These are phyloP conservation scores for Botrytis galanthina DNA, from an alignment of 2,329 filamentous ascomycete species.

Conservation along the genomic window DNA sequence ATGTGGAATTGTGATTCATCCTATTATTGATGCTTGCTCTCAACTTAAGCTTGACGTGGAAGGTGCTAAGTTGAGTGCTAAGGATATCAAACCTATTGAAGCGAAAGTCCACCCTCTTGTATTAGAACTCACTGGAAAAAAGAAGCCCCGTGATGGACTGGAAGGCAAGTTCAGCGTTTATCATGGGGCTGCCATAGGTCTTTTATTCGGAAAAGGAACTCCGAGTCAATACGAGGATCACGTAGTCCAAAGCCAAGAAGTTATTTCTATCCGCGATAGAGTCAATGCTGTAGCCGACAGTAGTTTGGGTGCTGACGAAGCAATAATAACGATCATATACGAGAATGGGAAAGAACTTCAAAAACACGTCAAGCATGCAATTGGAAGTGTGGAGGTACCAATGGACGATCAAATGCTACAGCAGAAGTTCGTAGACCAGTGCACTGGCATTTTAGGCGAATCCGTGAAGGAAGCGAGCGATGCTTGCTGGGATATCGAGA, in stretches of 20 bases:
- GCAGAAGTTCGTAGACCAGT: slow-evolving; percentile 52
- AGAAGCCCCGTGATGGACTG: slow-evolving; percentile 47
- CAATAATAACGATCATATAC: slow-evolving; percentile 42
- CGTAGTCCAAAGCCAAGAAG: slow-evolving; percentile 44
- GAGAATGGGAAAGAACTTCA: slow-evolving; percentile 41
- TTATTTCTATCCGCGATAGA: slow-evolving; percentile 46
- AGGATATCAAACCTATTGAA: slow-evolving; percentile 43
- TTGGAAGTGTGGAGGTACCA: slow-evolving; percentile 50
- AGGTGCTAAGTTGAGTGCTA: slow-evolving; percentile 34
- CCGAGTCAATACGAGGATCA: slow-evolving; percentile 51
- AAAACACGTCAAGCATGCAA: slow-evolving; percentile 49
- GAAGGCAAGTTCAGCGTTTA: slow-evolving; percentile 56
- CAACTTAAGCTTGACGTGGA: slow-evolving; percentile 45
- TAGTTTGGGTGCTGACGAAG: slow-evolving; percentile 44
- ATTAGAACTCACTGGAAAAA: slow-evolving; percentile 52
- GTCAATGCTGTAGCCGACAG: slow-evolving; percentile 46
- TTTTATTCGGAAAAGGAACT: slow-evolving; percentile 51
- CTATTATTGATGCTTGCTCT: slow-evolving; percentile 52
- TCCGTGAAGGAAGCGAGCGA: slow-evolving; percentile 40
- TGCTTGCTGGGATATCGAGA: slow-evolving; percentile 38
- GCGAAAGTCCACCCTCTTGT: slow-evolving; percentile 51
- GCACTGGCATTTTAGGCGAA: slow-evolving; percentile 43
- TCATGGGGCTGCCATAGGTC: slow-evolving; percentile 50
- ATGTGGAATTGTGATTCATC: slow-evolving; percentile 57
- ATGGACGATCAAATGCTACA: slow-evolving; percentile 47